phyloP scores from a whole-genome alignment of 441 rosid genomes.

The Adansonia rubrostipa region DNA sequence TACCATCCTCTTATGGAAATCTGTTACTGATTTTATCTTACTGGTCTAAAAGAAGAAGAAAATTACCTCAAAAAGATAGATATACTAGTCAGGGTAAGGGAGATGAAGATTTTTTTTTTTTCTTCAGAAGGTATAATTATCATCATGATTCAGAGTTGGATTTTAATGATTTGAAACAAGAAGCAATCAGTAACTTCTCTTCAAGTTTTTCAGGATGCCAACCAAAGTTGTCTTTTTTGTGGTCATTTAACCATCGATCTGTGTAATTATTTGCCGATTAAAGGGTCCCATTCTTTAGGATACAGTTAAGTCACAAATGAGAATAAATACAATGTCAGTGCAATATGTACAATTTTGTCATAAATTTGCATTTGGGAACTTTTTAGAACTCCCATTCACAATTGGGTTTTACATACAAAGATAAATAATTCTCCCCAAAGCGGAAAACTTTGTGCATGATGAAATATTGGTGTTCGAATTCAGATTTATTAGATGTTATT shows the following conservation, averaged over 20 bases:
- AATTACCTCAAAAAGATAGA: neutral
- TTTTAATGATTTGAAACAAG: neutral
- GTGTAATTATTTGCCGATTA: neutral
- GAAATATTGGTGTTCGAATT: too few relatives aligned
- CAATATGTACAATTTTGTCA: constrained; percentile 18
- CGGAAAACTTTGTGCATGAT: neutral
- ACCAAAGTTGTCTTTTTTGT: neutral
- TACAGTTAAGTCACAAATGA: constrained; percentile 1
- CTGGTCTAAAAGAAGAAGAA: neutral
- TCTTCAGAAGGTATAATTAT: neutral
- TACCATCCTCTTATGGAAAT: neutral
- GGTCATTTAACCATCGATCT: neutral
- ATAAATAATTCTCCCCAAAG: neutral
- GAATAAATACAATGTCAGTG: constrained; percentile 14
- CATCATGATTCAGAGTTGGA: neutral
- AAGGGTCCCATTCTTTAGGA: constrained; percentile 6
- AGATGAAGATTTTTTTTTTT: neutral
- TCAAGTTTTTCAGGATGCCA: neutral
- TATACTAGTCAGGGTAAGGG: neutral
- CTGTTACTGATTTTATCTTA: neutral
- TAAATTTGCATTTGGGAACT: neutral
- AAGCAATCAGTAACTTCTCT: neutral
- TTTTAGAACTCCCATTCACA: neutral
- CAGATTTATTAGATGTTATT: too few relatives aligned
- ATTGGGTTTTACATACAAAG: neutral